Evolutionary conservation across 176 grass and related monocot genomes (phyloP).

Genomic region (Thinopyrum elongatum): DNA sequence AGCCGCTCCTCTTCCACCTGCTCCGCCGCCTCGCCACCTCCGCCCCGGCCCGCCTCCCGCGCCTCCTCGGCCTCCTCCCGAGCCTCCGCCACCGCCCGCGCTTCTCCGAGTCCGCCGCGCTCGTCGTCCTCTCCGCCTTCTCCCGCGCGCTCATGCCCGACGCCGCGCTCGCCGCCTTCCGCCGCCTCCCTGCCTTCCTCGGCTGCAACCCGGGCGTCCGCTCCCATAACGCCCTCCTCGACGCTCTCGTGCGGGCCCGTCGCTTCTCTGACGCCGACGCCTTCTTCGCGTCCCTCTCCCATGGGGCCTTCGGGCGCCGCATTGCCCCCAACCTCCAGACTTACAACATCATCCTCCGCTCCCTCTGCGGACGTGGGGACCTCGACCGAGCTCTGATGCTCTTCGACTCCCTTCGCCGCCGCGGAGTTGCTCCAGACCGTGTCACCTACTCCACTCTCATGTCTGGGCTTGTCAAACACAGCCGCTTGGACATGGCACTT

Average conservation of each 20-base stretch:
- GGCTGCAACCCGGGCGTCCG: conserved; percentile 74
- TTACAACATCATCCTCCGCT: conserved; percentile 89
- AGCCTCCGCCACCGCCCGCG: conserved; percentile 42
- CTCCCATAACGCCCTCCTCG: conserved; percentile 83
- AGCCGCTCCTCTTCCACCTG: conserved; percentile 76
- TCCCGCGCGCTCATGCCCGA: conserved; percentile 76
- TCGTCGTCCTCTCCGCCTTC: conserved; percentile 76
- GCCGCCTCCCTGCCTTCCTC: conserved; percentile 51
- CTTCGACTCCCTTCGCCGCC: conserved; percentile 32
- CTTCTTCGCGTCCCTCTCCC: conserved; percentile 71
- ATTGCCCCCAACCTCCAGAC: conserved; percentile 75
- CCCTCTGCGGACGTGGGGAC: conserved; percentile 50
- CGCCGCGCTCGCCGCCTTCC: conserved; percentile 70
- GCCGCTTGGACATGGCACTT: conserved; percentile 35
- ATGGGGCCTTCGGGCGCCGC: conserved; percentile 49
- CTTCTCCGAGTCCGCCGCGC: conserved; percentile 67
- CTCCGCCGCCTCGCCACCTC: conserved; percentile 64
- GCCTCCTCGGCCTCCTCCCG: conserved; percentile 42
- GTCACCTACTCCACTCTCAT: conserved; percentile 86
- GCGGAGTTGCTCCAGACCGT: conserved; percentile 53
- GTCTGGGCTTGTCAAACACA: conserved; percentile 46
- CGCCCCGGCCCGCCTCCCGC: conserved; percentile 43
- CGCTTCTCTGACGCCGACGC: conserved; percentile 64
- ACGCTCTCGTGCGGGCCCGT: conserved; percentile 71
- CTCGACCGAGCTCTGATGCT: conserved; percentile 56